Evolutionary conservation across 2,329 filamentous ascomycete genomes (phyloP).

Genomic region (Pestalotiopsis sp.): DNA sequence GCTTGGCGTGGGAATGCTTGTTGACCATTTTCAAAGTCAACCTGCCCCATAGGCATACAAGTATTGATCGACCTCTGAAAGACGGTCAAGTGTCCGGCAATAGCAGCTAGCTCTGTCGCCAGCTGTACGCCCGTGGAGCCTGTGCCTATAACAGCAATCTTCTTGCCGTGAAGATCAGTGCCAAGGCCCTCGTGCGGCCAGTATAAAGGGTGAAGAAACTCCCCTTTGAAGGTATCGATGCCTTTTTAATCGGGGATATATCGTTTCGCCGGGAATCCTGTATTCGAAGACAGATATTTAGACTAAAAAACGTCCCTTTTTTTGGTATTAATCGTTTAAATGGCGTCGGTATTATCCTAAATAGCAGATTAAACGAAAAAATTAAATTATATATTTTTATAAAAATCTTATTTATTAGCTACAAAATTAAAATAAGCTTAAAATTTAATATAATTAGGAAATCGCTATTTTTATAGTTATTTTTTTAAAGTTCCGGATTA

Average conservation of each 20-base stretch:
- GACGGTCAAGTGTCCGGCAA: slow-evolving; percentile 22
- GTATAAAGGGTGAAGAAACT: slow-evolving; percentile 27
- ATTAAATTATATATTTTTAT: slow-evolving; percentile 46
- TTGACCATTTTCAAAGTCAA: slow-evolving; percentile 24
- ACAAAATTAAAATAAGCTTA: slow-evolving; percentile 49
- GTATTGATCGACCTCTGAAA: slow-evolving; percentile 29
- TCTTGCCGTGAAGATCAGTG: slow-evolving; percentile 37
- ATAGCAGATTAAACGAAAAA: slow-evolving; percentile 41
- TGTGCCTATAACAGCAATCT: slow-evolving; percentile 32
- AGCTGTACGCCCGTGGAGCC: slow-evolving; percentile 34
- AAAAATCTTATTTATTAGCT: slow-evolving; percentile 43
- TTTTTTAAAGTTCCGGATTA: no score
- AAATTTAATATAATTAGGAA: no score
- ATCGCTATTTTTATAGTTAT: no score
- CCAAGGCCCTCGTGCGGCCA: slow-evolving; percentile 26
- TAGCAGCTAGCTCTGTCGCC: slow-evolving; percentile 28
- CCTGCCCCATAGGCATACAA: slow-evolving; percentile 30
- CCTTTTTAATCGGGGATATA: slow-evolving; percentile 41
- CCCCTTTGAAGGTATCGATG: slow-evolving; percentile 28
- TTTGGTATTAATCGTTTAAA: slow-evolving; percentile 33
- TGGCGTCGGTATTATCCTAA: slow-evolving; percentile 40
- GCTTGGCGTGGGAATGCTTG: slow-evolving; percentile 41
- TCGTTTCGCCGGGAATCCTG: slow-evolving; percentile 37
- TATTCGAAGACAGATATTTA: slow-evolving; percentile 28
- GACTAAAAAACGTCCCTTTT: slow-evolving; percentile 22